phyloP scores from a whole-genome alignment of 495 filamentous ascomycete species.

The Talaromyces adpressus region DNA sequence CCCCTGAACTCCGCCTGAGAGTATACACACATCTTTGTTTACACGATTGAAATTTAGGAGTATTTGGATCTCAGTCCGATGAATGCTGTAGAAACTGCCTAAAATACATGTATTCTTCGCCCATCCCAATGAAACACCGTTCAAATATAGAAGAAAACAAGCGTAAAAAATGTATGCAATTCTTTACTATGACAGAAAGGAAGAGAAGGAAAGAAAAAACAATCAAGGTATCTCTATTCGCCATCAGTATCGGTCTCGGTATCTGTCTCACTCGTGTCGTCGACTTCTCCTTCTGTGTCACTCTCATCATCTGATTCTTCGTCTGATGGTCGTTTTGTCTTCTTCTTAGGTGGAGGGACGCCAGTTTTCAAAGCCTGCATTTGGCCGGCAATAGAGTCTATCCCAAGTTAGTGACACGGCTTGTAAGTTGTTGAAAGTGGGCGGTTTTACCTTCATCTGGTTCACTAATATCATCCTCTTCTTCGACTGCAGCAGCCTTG shows the following conservation, averaged over 20 bases:
- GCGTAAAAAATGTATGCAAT: background rate
- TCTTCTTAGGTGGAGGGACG: slow-evolving; percentile 45
- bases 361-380: slow-evolving; percentile 84
- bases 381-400: slow-evolving; percentile 91
- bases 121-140: background rate
- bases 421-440: background rate
- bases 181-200: slow-evolving; percentile 1
- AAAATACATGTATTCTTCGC: background rate
- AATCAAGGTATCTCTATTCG: slow-evolving; percentile 22
- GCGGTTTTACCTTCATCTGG: slow-evolving; percentile 78
- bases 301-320: slow-evolving; percentile 68
- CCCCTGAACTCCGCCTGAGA: no score
- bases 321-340: slow-evolving; percentile 49
- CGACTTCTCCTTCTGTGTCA: slow-evolving; percentile 78
- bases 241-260: slow-evolving; percentile 69
- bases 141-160: background rate
- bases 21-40: background rate
- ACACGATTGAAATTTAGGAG: background rate
- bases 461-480: slow-evolving; percentile 90
- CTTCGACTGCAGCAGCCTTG: slow-evolving; percentile 69
- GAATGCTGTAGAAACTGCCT: background rate
- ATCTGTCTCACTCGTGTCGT: slow-evolving; percentile 70
- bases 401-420: slow-evolving; percentile 3
- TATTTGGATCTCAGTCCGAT: background rate
- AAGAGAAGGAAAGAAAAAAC: slow-evolving; percentile 2